phyloP scores from a whole-genome alignment of 768 basidiomycete genomes.

The Rhizopogon rudus region DNA sequence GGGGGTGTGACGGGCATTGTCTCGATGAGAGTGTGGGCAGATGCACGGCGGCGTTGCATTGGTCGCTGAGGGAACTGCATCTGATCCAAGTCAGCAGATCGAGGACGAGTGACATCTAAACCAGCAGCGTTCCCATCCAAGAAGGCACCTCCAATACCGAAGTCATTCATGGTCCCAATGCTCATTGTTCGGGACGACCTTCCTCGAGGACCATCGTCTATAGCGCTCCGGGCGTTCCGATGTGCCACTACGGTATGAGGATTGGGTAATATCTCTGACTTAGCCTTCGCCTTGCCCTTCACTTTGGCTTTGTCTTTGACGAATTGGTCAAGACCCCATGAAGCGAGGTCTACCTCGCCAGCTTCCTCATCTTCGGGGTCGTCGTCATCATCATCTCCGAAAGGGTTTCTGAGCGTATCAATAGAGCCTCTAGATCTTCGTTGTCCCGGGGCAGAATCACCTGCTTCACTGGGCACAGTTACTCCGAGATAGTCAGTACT shows the following conservation, averaged over 20 bases:
- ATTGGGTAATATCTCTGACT: slow-evolving; percentile 38
- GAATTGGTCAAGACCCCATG: slow-evolving; percentile 81
- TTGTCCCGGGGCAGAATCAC: slow-evolving; percentile 44
- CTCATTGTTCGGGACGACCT: slow-evolving; percentile 60
- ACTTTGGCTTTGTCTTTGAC: slow-evolving; percentile 58
- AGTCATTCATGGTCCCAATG: slow-evolving; percentile 55
- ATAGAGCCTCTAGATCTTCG: slow-evolving; percentile 53
- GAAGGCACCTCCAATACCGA: slow-evolving; percentile 43
- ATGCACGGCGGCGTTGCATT: slow-evolving; percentile 45
- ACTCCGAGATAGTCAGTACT: slow-evolving; percentile 66
- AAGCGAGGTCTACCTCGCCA: slow-evolving; percentile 73
- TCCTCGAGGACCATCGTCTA: slow-evolving; percentile 33
- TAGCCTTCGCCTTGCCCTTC: slow-evolving; percentile 39
- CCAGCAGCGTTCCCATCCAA: slow-evolving; percentile 29
- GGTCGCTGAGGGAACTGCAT: slow-evolving; percentile 36
- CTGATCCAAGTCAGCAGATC: slow-evolving; percentile 51
- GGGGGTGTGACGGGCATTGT: slow-evolving; percentile 34
- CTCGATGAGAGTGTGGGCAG: slow-evolving; percentile 44
- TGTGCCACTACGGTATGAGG: slow-evolving; percentile 36
- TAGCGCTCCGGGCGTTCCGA: slow-evolving; percentile 40
- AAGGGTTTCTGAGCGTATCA: slow-evolving; percentile 68
- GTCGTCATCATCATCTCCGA: slow-evolving; percentile 57
- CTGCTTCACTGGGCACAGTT: slow-evolving; percentile 57
- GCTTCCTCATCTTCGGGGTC: slow-evolving; percentile 44
- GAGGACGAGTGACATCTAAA: slow-evolving; percentile 37